Percentiles rank a stretch among this genome's conserved stretches.
phyloP scores from a whole-genome alignment of 2,329 filamentous ascomycete species.

The Sporothrix humicola region DNA sequence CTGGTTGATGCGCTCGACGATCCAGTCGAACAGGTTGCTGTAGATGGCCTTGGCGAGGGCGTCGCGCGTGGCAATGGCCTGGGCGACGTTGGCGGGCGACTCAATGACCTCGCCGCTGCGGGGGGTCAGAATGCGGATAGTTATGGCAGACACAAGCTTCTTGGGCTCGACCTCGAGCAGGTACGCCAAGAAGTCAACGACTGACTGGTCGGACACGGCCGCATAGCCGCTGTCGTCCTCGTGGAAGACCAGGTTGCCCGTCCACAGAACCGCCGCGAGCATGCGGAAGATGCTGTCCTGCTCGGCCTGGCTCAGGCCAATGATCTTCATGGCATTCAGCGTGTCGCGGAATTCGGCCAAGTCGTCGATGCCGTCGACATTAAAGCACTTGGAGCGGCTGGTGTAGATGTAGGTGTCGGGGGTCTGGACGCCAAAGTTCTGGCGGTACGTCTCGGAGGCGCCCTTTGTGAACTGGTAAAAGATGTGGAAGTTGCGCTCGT shows the following conservation, averaged over 20 bases:
- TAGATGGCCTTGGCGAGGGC: conserved; percentile 96
- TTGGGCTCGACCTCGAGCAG: conserved; percentile 84
- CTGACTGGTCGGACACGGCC: conserved; percentile 82
- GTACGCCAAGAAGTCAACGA: conserved; percentile 94
- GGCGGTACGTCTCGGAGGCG: conserved; percentile 82
- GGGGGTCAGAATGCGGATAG: conserved; percentile 80
- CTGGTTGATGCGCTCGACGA: conserved; percentile 87
- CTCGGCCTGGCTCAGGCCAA: conserved; percentile 84
- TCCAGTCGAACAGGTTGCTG: conserved; percentile 98
- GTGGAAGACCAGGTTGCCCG: conserved; percentile 88
- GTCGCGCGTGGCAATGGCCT: conserved; percentile 86
- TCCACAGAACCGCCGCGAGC: conserved; percentile 88
- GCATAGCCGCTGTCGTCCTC: conserved; percentile 93
- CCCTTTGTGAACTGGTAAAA: conserved; percentile 99
- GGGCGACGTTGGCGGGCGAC: conserved; percentile 82
- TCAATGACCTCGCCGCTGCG: conserved; percentile 70
- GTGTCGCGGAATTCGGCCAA: conserved; percentile 87
- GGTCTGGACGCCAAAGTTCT: conserved; percentile 87
- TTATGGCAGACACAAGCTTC: conserved; percentile 84
- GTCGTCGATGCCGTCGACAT: conserved; percentile 94
- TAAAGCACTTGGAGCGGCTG: conserved; percentile 89
- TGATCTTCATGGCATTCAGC: conserved; percentile 90
- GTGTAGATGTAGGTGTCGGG: conserved; percentile 94
- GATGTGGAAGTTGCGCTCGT: conserved; percentile 98
- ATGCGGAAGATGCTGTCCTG: conserved; percentile 98